phyloP scores from a whole-genome alignment of 2,329 filamentous ascomycete species.

The Blastomyces parvus region DNA sequence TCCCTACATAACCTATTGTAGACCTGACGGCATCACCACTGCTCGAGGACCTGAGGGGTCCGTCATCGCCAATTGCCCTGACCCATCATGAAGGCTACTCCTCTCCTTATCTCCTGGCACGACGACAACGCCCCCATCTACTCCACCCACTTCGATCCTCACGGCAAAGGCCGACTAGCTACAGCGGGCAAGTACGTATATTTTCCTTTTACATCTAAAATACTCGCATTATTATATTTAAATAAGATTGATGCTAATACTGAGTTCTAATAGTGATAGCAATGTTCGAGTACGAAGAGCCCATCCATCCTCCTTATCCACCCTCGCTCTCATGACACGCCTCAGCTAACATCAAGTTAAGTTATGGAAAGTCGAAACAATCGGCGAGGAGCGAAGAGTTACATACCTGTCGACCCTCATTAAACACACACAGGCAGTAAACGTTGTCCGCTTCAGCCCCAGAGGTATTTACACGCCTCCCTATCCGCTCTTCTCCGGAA shows the following conservation, averaged over 20 bases:
- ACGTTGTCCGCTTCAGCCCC: slow-evolving; percentile 92
- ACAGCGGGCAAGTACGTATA: slow-evolving; percentile 66
- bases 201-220: not conserved
- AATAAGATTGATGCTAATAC: not conserved
- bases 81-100: slow-evolving; percentile 77
- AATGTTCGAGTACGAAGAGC: slow-evolving; percentile 70
- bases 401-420: slow-evolving; percentile 83
- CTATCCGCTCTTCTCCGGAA: not conserved
- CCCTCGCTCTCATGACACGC: slow-evolving; percentile 12
- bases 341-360: slow-evolving; percentile 35
- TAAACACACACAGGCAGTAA: slow-evolving; percentile 95
- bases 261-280: slow-evolving; percentile 53
- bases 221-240: not conserved
- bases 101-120: slow-evolving; percentile 97
- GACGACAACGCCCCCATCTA: slow-evolving; percentile 95
- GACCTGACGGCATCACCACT: not conserved
- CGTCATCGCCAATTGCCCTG: not conserved
- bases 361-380: slow-evolving; percentile 84
- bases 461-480: slow-evolving; percentile 54
- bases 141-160: slow-evolving; percentile 90
- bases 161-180: slow-evolving; percentile 81
- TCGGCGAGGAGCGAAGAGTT: slow-evolving; percentile 78
- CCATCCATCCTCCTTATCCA: slow-evolving; percentile 16
- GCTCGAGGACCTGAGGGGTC: not conserved
- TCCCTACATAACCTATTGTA: not conserved